Evolutionary conservation across 495 filamentous ascomycete genomes (phyloP), one percentile per base, ranked within the genome.

Genomic region (Clavariopsis aquatica): DNA sequence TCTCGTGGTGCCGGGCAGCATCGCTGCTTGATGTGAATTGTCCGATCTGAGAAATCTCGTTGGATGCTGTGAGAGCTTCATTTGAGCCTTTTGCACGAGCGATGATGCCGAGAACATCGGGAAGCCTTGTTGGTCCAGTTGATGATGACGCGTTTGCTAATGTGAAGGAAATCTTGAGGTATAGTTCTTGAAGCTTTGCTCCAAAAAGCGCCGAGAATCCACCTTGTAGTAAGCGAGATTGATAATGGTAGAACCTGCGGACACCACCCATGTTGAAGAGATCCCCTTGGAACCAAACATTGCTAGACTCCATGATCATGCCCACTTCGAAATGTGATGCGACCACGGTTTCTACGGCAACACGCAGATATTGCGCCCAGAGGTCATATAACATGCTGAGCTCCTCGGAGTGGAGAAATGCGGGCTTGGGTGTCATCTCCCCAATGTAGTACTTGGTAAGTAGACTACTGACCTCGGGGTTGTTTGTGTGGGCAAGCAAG

Each of bases 391-490:
- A 57, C 17, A 67, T 54, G 19, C 72, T 69, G 0, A 82, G 66
- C 38, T 79, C 77, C 10, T 71, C 65, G 12, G 61, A 70, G 26
- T 70, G 68, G 20, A 24, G 20, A 55, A 80, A 77, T 27, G 80
- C 75, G 7, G 79, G 79, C 52, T 81, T 80, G 2, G 79, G 74
- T 3, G 78, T 78, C 27, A 82, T 66, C 52, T 79, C 74, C 15
- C 78, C 80, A 15, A 81, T 77, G 57, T 79, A 81, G 66, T 82
- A 82, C 55, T 81, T 82, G 8, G 77, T 78, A 8, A 82, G 68
- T 13, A 81, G 70, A 61, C 76, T 79, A 56, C 63, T 69, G 2
- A 81, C 79, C 65, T 82, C 79, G 4, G 79, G 78, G 57, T 82
- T 81, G 52, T 80, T 80, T 15, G 79, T 81, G 69, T 82, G 80